A percentile compares a stretch with the other conserved stretches of the same genome.
These are phyloP conservation scores for Alternaria brassicae DNA, from an alignment of 2,329 filamentous ascomycete species.

Conservation along the genomic window DNA sequence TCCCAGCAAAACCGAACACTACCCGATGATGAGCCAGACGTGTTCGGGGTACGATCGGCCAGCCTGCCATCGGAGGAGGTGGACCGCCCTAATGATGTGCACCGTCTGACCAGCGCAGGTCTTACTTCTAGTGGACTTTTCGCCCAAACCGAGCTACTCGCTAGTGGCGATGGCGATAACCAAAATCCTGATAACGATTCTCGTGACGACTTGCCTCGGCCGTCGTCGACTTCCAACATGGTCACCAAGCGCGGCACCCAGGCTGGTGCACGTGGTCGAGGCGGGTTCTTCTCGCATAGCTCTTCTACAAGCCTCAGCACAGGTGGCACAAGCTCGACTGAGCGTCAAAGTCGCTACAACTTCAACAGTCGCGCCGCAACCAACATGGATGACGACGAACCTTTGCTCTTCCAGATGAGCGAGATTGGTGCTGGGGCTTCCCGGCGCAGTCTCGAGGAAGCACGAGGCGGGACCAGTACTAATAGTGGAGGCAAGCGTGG, in stretches of 20 bases:
- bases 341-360: slow-evolving; percentile 52
- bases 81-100: slow-evolving; percentile 56
- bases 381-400: slow-evolving; percentile 68
- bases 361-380: slow-evolving; percentile 52
- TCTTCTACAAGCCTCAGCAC: slow-evolving; percentile 43
- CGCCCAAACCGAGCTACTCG: slow-evolving; percentile 50
- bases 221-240: slow-evolving; percentile 39
- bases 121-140: slow-evolving; percentile 71
- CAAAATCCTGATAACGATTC: slow-evolving; percentile 29
- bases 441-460: slow-evolving; percentile 49
- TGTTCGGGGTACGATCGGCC: slow-evolving; percentile 69
- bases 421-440: slow-evolving; percentile 63
- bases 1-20: slow-evolving; percentile 70
- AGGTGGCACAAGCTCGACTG: slow-evolving; percentile 45
- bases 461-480: slow-evolving; percentile 38
- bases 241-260: slow-evolving; percentile 38
- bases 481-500: slow-evolving; percentile 38
- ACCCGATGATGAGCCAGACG: slow-evolving; percentile 66
- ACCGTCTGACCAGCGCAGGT: slow-evolving; percentile 52
- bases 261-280: slow-evolving; percentile 36
- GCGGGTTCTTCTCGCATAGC: slow-evolving; percentile 41
- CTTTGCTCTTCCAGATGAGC: slow-evolving; percentile 74
- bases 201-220: slow-evolving; percentile 37
- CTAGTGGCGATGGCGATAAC: slow-evolving; percentile 37
- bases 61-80: slow-evolving; percentile 67